A percentile compares a stretch with the other conserved stretches of the same genome.
Conservation (phyloP, 345 rosid genomes). For the Sapria himalayana region DNA sequence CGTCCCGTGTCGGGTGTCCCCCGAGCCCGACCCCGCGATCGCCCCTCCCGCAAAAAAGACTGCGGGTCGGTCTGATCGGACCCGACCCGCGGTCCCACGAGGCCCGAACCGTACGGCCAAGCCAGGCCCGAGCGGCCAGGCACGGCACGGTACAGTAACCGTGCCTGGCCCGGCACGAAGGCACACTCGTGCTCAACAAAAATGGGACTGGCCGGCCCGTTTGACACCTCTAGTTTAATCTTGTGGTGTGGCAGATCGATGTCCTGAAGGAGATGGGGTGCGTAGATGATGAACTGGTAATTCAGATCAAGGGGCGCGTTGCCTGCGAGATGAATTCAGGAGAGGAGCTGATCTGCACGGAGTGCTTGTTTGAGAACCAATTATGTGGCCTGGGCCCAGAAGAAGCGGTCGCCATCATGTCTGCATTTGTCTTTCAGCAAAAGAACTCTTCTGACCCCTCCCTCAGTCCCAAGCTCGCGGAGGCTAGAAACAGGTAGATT, state of each 20-base stretch:
- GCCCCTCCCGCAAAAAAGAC: no score
- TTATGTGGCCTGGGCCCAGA: slow-evolving; percentile 83
- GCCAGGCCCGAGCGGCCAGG: no score
- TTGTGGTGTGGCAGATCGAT: slow-evolving; percentile 90
- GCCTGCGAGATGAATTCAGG: slow-evolving; percentile 99
- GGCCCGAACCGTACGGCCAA: no score
- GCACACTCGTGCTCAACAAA: no score
- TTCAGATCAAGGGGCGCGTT: slow-evolving; percentile 91
- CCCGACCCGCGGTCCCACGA: no score
- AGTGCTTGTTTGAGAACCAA: slow-evolving; percentile 87
- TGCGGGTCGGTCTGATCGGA: no score
- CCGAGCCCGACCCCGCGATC: no score
- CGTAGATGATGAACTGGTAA: slow-evolving; percentile 69
- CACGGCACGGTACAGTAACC: no score
- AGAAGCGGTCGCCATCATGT: slow-evolving; percentile 96
- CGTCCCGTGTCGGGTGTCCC: no score
- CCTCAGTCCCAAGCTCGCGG: slow-evolving; percentile 51
- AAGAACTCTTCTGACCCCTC: slow-evolving; percentile 68
- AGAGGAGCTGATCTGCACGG: slow-evolving; percentile 84
- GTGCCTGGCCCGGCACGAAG: no score
- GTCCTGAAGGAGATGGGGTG: slow-evolving; percentile 76
- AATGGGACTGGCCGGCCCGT: no score
- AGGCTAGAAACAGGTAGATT: slow-evolving; percentile 54
- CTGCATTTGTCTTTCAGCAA: slow-evolving; percentile 96
- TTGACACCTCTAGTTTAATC: no score